Base-by-base conservation (phyloP, 2,329 filamentous ascomycete genomes). In the Pseudogymnoascus pannorum region DNA sequence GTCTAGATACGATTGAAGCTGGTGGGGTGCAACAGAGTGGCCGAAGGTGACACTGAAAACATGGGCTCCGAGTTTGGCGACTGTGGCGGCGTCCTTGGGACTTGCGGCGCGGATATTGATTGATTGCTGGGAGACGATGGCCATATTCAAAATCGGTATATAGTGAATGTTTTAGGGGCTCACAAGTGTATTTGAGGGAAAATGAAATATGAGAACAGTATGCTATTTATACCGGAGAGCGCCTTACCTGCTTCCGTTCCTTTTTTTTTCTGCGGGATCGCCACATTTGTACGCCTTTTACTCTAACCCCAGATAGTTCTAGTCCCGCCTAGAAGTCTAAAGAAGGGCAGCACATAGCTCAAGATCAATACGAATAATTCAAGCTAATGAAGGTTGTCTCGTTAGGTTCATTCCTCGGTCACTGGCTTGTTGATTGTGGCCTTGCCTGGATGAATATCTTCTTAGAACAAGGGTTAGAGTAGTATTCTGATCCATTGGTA, bases 21-120 rank as follows among this genome's bases (percentile, higher is more conserved):
- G 73, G 1, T 70, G 61, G 0, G 70, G 63, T 2, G 74, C 65
- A 0, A 78, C 71, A 0, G 77, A 77, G 63, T 77, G 72, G 1
- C 75, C 77, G 65, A 79, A 79, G 2, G 75, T 74, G 18, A 64
- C 57, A 18, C 68, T 62, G 64, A 79, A 79, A 57, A 75, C 72
- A 33, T 68, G 62, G 0, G 69, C 63, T 22, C 74, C 76, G 1
- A 79, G 68, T 4, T 67, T 58, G 18, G 71, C 65, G 48, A 79
- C 74, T 35, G 64, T 62, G 0, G 59, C 35, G 6, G 67, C 67
- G 54, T 77, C 75, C 12, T 42, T 40, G n/a, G 62, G 9, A 2
- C 42, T 61, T 36, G 71, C 73, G 12, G 57, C 64, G 38, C 71
- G 73, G 64, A 74, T 51, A 7, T 36, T 62, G 36, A 64, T 33